phyloP scores from a whole-genome alignment of 1,139 yeast genomes.

The Geotrichum reessii region DNA sequence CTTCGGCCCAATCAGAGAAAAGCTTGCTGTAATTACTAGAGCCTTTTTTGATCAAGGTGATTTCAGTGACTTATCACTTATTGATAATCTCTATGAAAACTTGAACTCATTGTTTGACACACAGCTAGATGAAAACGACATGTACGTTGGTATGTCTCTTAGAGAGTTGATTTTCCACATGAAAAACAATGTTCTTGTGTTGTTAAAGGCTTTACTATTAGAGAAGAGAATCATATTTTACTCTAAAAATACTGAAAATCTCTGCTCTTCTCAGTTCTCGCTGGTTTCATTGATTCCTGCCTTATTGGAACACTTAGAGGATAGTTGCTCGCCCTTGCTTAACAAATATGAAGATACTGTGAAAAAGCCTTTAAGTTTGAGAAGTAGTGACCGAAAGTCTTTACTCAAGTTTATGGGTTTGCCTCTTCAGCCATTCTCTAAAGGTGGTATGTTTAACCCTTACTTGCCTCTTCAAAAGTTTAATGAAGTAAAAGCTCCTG shows the following conservation, averaged over 20 bases:
- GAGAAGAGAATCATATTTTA: conserved; percentile 63
- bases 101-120: conserved; percentile 44
- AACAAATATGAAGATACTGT: conserved; percentile 52
- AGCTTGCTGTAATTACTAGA: conserved; percentile 80
- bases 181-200: conserved; percentile 54
- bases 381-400: conserved; percentile 71
- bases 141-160: conserved; percentile 71
- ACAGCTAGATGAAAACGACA: conserved; percentile 47
- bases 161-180: conserved; percentile 59
- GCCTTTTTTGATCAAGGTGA: conserved; percentile 79
- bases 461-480: conserved; percentile 89
- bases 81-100: conserved; percentile 70
- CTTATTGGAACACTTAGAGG: conserved; percentile 62
- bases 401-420: conserved; percentile 77
- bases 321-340: conserved; percentile 74
- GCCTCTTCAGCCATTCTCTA: conserved; percentile 79
- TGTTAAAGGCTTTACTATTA: conserved; percentile 70
- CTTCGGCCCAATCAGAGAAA: conserved; percentile 78
- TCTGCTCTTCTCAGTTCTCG: conserved; percentile 67
- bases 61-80: conserved; percentile 61
- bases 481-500: conserved; percentile 57
- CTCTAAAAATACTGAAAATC: conserved; percentile 75
- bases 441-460: conserved; percentile 86
- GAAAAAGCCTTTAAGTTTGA: conserved; percentile 60
- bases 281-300: conserved; percentile 71